phyloP scores from a whole-genome alignment of 176 grass and related monocot genomes.

The Aegilops umbellulata region DNA sequence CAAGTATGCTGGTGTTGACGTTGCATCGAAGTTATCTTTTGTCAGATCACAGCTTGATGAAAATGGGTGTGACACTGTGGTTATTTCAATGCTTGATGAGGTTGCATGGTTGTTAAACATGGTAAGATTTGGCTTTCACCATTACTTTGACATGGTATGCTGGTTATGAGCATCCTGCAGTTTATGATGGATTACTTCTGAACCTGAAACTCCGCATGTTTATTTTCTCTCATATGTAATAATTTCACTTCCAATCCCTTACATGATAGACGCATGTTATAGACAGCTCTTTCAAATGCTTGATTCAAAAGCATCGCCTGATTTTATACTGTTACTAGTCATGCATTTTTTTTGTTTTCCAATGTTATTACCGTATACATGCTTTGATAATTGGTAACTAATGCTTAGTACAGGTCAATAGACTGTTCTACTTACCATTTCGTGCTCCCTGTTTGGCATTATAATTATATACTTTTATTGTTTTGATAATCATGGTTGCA shows the following conservation, averaged over 20 bases:
- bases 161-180: slow-evolving; percentile 4
- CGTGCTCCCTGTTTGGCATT: neutral
- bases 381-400: neutral
- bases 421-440: neutral
- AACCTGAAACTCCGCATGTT: neutral
- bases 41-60: slow-evolving; percentile 79
- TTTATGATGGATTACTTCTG: neutral
- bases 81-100: slow-evolving; percentile 97
- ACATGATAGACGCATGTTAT: neutral
- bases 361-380: neutral
- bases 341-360: neutral
- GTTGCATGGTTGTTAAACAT: slow-evolving; percentile 95
- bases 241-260: neutral
- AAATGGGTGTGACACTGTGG: slow-evolving; percentile 60
- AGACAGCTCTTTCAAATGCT: neutral
- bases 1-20: slow-evolving; percentile 89
- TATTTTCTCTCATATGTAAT: neutral
- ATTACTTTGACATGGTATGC: neutral
- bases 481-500: neutral
- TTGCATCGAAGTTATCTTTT: slow-evolving; percentile 68
- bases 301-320: neutral
- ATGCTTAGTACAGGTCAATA: neutral
- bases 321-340: neutral
- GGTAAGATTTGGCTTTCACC: slow-evolving; percentile 50
- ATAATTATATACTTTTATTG: neutral